Conservation (phyloP, 1,284 basidiomycete species). For the Ustilago shanxiensis region DNA sequence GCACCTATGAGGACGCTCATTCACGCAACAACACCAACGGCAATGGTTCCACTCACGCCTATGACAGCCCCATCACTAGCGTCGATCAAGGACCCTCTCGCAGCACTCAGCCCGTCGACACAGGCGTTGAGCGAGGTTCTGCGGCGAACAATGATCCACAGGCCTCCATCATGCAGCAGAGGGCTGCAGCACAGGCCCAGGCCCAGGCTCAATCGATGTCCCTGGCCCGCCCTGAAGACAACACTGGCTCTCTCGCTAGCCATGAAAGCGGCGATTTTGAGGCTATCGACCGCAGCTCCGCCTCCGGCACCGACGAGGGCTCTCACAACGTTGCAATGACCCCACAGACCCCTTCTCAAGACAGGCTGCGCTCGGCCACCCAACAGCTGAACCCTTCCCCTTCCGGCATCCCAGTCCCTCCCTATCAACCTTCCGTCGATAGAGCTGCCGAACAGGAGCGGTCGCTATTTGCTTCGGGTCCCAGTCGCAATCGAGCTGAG, state of each 20-base stretch:
- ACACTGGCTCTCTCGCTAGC: slow-evolving; percentile 28
- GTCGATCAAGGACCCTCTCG: slow-evolving; percentile 44
- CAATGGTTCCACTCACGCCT: slow-evolving; percentile 21
- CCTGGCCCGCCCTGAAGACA: slow-evolving; percentile 20
- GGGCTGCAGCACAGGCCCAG: slow-evolving; percentile 59
- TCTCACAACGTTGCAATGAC: slow-evolving; percentile 16
- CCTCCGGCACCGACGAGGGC: slow-evolving; percentile 44
- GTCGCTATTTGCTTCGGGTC: slow-evolving; percentile 47
- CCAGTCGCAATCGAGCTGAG: slow-evolving; percentile 43
- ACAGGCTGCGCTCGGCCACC: slow-evolving; percentile 20
- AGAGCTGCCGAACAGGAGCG: slow-evolving; percentile 37
- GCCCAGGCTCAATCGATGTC: slow-evolving; percentile 49
- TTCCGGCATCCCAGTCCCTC: slow-evolving; percentile 24
- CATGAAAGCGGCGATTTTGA: slow-evolving; percentile 47
- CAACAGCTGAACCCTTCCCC: slow-evolving; percentile 29
- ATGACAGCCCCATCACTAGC: slow-evolving; percentile 41
- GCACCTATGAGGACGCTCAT: slow-evolving; percentile 7
- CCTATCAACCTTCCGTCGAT: slow-evolving; percentile 21
- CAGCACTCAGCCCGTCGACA: slow-evolving; percentile 30
- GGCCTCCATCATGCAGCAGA: slow-evolving; percentile 61
- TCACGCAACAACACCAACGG: slow-evolving; percentile 22
- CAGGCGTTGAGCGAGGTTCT: slow-evolving; percentile 17
- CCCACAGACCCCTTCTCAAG: slow-evolving; percentile 13
- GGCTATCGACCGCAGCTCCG: slow-evolving; percentile 51
- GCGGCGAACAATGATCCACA: slow-evolving; percentile 22